Base-by-base conservation (phyloP, 2,329 filamentous ascomycete species). In the Diplodia sapinea region DNA sequence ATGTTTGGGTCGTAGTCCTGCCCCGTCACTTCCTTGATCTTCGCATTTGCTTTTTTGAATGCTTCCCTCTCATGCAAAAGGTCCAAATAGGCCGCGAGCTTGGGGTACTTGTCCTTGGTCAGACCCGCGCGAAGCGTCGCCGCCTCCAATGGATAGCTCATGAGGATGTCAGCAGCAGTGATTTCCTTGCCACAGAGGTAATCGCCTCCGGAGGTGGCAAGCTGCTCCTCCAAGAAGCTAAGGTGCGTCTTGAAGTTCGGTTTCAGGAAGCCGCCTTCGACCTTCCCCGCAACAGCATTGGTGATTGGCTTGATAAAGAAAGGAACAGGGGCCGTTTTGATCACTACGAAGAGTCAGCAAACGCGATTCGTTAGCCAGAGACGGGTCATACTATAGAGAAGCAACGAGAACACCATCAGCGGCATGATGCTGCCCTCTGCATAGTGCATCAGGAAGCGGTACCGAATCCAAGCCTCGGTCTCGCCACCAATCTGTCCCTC, bases 401-500 rank as follows among this genome's bases (percentile, higher is more conserved):
- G 79, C 17, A 95, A 75, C 15, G 83, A 80, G 69, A 92, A 79
- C 0, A 94, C 79, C 70, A 95, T 77, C 57, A 88, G 82, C 0
- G 88, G 86, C 89, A 96, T 95, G 69, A 97, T 80, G 69, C 87
- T 92, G 12, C 94, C 94, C 80, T 97, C 94, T 5, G 87, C 85
- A 78, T 94, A 97, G 77, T 97, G 91, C 84, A 97, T 87, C 71
- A 87, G 88, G 76, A 92, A 91, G 74, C 84, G 81, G 73, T 88
- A 87, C 51, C 87, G 81, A 74, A 87, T 74, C 84, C 86, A 89
- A 69, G 82, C 80, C 72, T 89, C 87, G 0, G 82, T 87, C 78
- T 89, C 87, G 4, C 80, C 85, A 7, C 86, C 85, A 15, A 87
- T 75, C 36, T 84, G 76, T 4, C 82, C 84, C 57, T 88, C 85